Evolutionary conservation across 2,329 filamentous ascomycete species (phyloP), one percentile per base, ranked within the genome.

Genomic region (Calonectria henricotiae): DNA sequence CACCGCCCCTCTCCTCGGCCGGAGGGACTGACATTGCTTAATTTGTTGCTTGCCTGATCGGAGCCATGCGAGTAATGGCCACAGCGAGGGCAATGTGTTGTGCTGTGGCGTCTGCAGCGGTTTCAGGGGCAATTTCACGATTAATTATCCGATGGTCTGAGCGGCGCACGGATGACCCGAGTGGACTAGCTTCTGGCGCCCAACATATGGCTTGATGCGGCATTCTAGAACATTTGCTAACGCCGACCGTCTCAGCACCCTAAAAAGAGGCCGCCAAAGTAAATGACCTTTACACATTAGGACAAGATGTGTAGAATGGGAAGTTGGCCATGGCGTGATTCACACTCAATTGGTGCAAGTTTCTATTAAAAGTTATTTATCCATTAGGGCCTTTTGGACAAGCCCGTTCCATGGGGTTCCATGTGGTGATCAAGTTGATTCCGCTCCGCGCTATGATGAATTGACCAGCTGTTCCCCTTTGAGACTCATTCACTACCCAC

Each of bases 131-230:
- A 58, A 58, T 58, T 25, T 58, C 32, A 39, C 35, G 32, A 58
- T 25, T 58, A 58, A 58, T 58, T 55, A 58, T 37, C 51, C 51
- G 51, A 58, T 58, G 51, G 51, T 58, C 51, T 39, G 32, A 58
- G 51, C 51, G 51, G 51, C 51, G 51, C 51, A 37, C 51, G 51
- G 51, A 58, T 58, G 51, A 25, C 32, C 37, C 12, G 25, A 27
- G 20, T 13, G 32, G 35, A 37, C 51, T 58, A 37, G 32, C 51
- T 39, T 58, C 51, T 58, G 35, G 51, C 32, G 20, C 32, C 6
- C 20, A 39, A 39, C 23, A 23, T 9, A 23, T 39, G 51, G 51
- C 51, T 39, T n/a, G 35, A 20, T 25, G 51, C 32, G 17, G 51
- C 20, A 39, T 58, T 58, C 51, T 17, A 58, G 51, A 58, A 58